Evolutionary conservation across 2,329 filamentous ascomycete genomes (phyloP), one percentile per base, ranked within the genome.

Genomic region (Plenodomus biglobosus): DNA sequence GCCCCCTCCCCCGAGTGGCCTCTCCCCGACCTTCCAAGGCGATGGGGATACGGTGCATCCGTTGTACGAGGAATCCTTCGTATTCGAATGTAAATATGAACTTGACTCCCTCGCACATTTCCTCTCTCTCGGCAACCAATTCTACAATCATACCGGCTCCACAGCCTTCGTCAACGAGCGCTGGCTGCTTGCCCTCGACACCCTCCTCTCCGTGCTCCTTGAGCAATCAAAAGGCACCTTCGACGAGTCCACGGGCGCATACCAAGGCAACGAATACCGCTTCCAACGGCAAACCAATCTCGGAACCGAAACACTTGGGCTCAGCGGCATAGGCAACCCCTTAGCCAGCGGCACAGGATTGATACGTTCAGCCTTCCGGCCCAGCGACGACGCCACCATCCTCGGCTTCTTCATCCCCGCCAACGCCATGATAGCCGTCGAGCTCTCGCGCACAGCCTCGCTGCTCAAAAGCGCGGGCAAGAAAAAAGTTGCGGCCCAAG

Each of bases 81-180:
- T 99, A 3, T 99, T 96, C 58, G 94, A 99, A 73, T 99, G 94
- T 82, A 99, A 99, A 74, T 99, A 97, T 73, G 94, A 99, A 76
- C 84, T 99, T 18, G 94, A 99, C 74, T 96, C 92, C 8, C 79
- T 99, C 0, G 94, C 92, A 0, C 87, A 95, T 66, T 99, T 99
- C 70, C 80, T 99, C 5, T 85, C 88, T 0, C 76, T 99, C 2
- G 83, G 81, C 16, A 96, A 96, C 63, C 85, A 96, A 60, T 97
- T 95, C 73, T 81, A 94, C 73, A 83, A 87, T 34, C 81, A 89
- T 65, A 95, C 90, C 0, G 80, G 80, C 2, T 92, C 89, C 0
- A 87, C 80, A 1, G 86, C 87, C 1, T 96, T 95, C 67, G 68
- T 97, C 32, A 92, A 83, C 2, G 71, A 79, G 5, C 82, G 92